Percentiles rank a stretch among this genome's conserved stretches.
Evolutionary conservation across 768 basidiomycete species (phyloP).

Genomic region (Boletus eberwhitei): DNA sequence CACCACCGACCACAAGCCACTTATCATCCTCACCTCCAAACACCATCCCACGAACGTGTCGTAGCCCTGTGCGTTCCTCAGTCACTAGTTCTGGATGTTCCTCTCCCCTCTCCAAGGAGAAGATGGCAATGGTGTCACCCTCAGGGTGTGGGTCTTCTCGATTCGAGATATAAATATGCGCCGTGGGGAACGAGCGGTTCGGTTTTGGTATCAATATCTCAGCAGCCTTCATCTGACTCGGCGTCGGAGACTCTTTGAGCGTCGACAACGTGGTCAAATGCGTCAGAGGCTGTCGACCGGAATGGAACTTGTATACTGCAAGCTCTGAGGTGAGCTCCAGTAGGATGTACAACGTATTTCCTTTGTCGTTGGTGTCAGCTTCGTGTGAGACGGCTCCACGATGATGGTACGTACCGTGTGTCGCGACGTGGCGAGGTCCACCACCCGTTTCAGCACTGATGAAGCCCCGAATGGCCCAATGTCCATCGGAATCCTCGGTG

Average conservation of each 20-base stretch:
- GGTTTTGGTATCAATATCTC: constrained; percentile 63
- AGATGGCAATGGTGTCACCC: constrained; percentile 74
- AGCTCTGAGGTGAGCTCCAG: constrained; percentile 63
- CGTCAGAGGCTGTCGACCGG: constrained; percentile 39
- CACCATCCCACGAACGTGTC: constrained; percentile 65
- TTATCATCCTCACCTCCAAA: constrained; percentile 60
- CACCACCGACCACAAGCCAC: constrained; percentile 67
- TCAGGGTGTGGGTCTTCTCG: constrained; percentile 66
- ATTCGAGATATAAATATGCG: constrained; percentile 72
- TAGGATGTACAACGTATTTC: constrained; percentile 60
- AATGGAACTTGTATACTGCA: constrained; percentile 50
- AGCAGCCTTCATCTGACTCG: constrained; percentile 57
- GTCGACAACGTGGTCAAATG: constrained; percentile 42
- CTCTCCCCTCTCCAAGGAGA: constrained; percentile 45
- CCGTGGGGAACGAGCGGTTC: constrained; percentile 47
- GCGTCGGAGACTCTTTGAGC: constrained; percentile 43
- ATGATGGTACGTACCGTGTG: constrained; percentile 47
- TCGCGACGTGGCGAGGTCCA: constrained; percentile 69
- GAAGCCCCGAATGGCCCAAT: constrained; percentile 49
- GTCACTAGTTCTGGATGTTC: constrained; percentile 47
- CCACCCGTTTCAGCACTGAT: constrained; percentile 52
- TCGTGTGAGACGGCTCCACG: not conserved
- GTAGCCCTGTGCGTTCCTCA: constrained; percentile 67
- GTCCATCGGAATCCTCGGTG: constrained; percentile 39
- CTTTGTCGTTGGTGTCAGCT: constrained; percentile 33